These are phyloP conservation scores for Avena sativa DNA, from an alignment of 176 grass and related monocot species.

Conservation along the genomic window DNA sequence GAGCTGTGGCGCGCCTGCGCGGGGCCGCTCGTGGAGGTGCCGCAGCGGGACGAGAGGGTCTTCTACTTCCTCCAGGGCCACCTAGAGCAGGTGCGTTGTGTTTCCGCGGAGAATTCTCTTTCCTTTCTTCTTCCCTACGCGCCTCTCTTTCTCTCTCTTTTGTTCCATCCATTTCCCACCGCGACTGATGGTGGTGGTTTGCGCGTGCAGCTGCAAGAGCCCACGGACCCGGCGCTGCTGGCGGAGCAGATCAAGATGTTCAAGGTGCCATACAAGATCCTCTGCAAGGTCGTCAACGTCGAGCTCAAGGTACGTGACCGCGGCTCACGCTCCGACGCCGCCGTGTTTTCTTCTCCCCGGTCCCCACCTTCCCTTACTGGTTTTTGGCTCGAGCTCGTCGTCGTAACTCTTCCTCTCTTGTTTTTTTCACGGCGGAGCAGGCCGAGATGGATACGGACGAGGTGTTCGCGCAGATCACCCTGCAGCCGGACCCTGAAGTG, in stretches of 20 bases:
- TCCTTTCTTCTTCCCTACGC: background rate
- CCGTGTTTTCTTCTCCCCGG: background rate
- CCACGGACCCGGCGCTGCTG: conserved; percentile 57
- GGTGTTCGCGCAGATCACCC: conserved; percentile 91
- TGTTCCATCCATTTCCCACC: conserved; percentile 10
- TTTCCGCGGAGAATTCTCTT: background rate
- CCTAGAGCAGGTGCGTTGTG: conserved; percentile 75
- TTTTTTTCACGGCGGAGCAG: conserved; percentile 41
- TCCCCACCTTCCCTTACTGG: background rate
- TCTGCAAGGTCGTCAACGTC: conserved; percentile 91
- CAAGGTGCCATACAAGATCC: conserved; percentile 85
- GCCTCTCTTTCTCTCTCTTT: too few relatives aligned
- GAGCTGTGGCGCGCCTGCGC: conserved; percentile 95
- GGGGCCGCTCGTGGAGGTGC: conserved; percentile 88
- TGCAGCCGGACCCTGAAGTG: conserved; percentile 76
- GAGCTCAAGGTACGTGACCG: conserved; percentile 65
- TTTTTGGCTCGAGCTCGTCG: background rate
- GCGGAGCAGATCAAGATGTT: conserved; percentile 75
- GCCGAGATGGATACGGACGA: conserved; percentile 94
- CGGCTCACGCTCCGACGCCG: background rate
- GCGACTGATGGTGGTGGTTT: conserved; percentile 7
- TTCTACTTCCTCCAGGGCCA: conserved; percentile 99
- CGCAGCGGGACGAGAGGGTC: conserved; percentile 69
- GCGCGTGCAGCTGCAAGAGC: conserved; percentile 69
- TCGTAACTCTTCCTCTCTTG: conserved; percentile 27